These are phyloP conservation scores for Zymoseptoria passerinii DNA, from an alignment of 2,329 filamentous ascomycete species.

Conservation along the genomic window DNA sequence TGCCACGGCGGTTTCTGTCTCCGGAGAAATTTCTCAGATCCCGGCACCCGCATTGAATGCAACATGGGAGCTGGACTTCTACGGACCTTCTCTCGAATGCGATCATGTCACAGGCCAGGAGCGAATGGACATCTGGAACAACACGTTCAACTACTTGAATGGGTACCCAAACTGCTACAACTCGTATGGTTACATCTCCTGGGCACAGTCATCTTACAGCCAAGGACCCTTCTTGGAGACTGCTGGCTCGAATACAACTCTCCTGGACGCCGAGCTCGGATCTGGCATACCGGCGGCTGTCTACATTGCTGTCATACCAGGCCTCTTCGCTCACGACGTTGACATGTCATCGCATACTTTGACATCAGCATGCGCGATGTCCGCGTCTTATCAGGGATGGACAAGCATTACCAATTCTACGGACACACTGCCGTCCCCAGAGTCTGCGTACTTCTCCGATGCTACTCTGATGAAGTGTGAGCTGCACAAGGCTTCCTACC, in stretches of 20 bases:
- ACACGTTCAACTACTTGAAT: background rate
- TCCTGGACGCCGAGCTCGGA: background rate
- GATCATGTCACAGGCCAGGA: background rate
- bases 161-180: background rate
- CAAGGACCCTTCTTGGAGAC: background rate
- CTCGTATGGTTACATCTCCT: background rate
- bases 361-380: background rate
- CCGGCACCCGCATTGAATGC: constrained; percentile 3
- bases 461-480: constrained; percentile 6
- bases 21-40: constrained; percentile 2
- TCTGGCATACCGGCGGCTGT: background rate
- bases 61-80: constrained; percentile 5
- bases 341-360: background rate
- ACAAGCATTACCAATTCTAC: background rate
- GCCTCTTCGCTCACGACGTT: background rate
- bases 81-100: constrained; percentile 5
- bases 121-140: background rate
- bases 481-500: constrained; percentile 4
- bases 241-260: background rate
- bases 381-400: background rate
- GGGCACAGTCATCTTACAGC: background rate
- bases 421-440: background rate
- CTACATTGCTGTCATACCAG: background rate
- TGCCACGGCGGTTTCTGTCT: background rate
- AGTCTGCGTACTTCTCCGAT: background rate